A percentile compares a stretch with the other conserved stretches of the same genome.
phyloP scores from a whole-genome alignment of 345 rosid genomes.

The Aurinia saxatilis region DNA sequence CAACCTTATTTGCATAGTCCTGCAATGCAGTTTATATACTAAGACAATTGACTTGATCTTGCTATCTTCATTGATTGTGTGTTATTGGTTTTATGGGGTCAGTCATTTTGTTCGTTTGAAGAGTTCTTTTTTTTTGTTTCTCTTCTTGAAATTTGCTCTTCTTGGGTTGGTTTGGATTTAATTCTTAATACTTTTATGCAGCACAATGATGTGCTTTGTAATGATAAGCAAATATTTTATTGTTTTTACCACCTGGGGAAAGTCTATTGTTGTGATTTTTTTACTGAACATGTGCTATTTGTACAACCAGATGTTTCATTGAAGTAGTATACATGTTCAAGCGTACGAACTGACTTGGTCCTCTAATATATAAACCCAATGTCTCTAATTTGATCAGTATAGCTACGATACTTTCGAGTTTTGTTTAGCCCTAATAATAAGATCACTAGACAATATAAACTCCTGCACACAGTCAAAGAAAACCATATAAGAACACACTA shows the following conservation, averaged over 20 bases:
- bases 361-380: no score
- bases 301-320: neutral
- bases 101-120: constrained; percentile 18
- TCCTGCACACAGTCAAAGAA: no score
- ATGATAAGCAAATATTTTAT: constrained; percentile 3
- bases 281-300: neutral
- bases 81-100: constrained; percentile 6
- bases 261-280: constrained; percentile 1
- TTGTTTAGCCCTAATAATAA: no score
- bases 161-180: constrained; percentile 14
- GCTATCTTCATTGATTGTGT: neutral
- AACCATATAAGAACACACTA: no score
- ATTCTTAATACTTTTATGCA: neutral
- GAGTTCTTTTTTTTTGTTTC: neutral
- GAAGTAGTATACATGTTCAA: no score
- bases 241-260: neutral
- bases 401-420: no score
- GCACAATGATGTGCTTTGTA: neutral
- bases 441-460: no score
- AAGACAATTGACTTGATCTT: constrained; percentile 7
- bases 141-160: neutral
- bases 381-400: no score
- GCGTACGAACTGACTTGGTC: no score
- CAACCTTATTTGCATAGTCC: neutral
- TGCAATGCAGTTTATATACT: constrained; percentile 1